phyloP scores from a whole-genome alignment of 768 basidiomycete genomes.

The Boletus tylopilopsis region DNA sequence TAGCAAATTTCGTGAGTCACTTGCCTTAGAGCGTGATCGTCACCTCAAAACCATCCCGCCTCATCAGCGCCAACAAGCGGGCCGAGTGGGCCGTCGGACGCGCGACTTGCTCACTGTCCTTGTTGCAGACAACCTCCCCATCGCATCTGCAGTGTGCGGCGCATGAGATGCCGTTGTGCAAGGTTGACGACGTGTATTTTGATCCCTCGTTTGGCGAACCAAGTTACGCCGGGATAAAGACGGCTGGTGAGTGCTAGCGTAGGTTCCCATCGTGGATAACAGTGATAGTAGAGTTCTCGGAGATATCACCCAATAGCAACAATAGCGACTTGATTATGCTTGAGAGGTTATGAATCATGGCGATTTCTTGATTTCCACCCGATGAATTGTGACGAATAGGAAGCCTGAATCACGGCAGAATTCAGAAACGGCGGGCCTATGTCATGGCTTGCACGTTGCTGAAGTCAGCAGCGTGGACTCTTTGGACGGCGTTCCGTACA shows the following conservation, averaged over 20 bases:
- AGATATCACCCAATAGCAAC: no score
- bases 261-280: no score
- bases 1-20: constrained; percentile 73
- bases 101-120: constrained; percentile 76
- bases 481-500: no score
- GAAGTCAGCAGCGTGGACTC: no score
- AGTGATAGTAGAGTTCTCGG: no score
- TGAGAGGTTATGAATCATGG: no score
- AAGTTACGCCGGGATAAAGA: constrained; percentile 67
- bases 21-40: not conserved
- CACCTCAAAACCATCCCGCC: not conserved
- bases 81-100: constrained; percentile 78
- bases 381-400: no score
- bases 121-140: constrained; percentile 62
- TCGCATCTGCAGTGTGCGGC: constrained; percentile 86
- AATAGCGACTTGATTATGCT: no score
- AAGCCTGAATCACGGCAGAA: no score
- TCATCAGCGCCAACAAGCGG: constrained; percentile 89
- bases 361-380: no score
- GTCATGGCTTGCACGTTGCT: no score
- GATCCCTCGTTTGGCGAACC: constrained; percentile 52
- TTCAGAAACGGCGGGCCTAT: no score
- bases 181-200: constrained; percentile 68
- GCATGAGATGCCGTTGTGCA: constrained; percentile 75
- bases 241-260: constrained; percentile 76